These are phyloP conservation scores for Phtheirospermum japonicum DNA, from an alignment of 257 asterid genomes.

Conservation along the genomic window DNA sequence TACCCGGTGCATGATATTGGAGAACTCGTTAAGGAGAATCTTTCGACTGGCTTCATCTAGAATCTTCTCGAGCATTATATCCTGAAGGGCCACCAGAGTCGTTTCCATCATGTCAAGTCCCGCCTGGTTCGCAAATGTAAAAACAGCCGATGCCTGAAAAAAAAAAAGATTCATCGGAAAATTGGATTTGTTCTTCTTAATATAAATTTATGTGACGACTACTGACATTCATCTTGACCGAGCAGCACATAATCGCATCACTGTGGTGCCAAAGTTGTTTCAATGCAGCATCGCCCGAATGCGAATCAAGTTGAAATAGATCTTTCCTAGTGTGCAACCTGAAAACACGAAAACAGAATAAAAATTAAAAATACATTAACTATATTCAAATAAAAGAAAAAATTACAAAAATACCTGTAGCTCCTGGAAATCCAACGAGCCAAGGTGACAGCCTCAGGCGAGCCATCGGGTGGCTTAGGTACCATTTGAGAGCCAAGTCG, in stretches of 20 bases:
- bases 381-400: neutral
- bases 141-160: constrained; percentile 69
- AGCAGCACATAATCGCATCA: constrained; percentile 82
- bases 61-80: constrained; percentile 73
- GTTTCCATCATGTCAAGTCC: constrained; percentile 93
- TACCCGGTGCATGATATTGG: constrained; percentile 76
- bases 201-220: no score
- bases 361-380: neutral
- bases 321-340: constrained; percentile 66
- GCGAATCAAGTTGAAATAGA: constrained; percentile 47
- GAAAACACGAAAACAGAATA: neutral
- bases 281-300: constrained; percentile 48
- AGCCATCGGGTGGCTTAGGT: constrained; percentile 56
- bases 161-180: neutral
- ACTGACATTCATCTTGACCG: constrained; percentile 63
- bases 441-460: constrained; percentile 72
- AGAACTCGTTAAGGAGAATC: constrained; percentile 60
- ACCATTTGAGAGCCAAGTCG: constrained; percentile 43
- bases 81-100: constrained; percentile 78
- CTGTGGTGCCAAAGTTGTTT: constrained; percentile 71
- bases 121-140: constrained; percentile 80
- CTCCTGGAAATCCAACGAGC: constrained; percentile 78
- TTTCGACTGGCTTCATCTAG: constrained; percentile 72
- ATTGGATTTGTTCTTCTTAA: no score
- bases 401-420: constrained; percentile 44